These are phyloP conservation scores for Pyrus hybrid DNA, from an alignment of 331 rosid genomes.

Conservation along the genomic window DNA sequence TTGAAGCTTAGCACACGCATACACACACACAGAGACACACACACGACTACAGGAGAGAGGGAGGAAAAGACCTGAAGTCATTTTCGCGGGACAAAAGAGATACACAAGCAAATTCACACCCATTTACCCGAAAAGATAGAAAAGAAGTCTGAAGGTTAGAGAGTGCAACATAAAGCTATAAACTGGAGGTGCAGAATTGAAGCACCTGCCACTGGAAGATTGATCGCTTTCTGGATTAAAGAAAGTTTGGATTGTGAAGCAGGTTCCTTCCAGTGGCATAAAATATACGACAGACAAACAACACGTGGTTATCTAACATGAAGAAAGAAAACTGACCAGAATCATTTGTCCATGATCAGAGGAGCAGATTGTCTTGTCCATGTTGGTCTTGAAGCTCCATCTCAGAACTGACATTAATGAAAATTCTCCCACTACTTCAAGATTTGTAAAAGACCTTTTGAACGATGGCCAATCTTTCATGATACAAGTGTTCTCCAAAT, in stretches of 20 bases:
- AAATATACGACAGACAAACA: not conserved
- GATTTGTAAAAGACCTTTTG: slow-evolving; percentile 68
- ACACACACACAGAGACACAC: not conserved
- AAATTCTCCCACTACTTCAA: slow-evolving; percentile 58
- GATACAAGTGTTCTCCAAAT: not conserved
- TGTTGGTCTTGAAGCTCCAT: slow-evolving; percentile 61
- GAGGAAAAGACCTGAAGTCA: slow-evolving; percentile 51
- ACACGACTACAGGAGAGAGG: not conserved
- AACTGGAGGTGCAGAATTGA: not conserved
- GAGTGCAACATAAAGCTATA: slow-evolving; percentile 10
- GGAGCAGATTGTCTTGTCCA: slow-evolving; percentile 68
- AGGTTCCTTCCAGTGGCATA: not conserved
- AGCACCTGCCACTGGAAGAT: not conserved
- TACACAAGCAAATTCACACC: slow-evolving; percentile 55
- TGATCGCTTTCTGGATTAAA: not conserved
- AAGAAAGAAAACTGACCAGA: slow-evolving; percentile 49
- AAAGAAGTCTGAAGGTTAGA: not conserved
- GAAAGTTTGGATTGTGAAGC: not conserved
- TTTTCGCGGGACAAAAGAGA: slow-evolving; percentile 53
- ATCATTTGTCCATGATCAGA: slow-evolving; percentile 62
- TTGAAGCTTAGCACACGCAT: not conserved
- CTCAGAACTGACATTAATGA: slow-evolving; percentile 58
- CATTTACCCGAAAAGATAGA: slow-evolving; percentile 57
- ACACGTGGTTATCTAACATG: not conserved
- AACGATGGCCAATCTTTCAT: not conserved